Percentiles rank a stretch among this genome's conserved stretches.
Evolutionary conservation across 805 yeast genomes (phyloP).

Genomic region (Pichia sporocuriosa): DNA sequence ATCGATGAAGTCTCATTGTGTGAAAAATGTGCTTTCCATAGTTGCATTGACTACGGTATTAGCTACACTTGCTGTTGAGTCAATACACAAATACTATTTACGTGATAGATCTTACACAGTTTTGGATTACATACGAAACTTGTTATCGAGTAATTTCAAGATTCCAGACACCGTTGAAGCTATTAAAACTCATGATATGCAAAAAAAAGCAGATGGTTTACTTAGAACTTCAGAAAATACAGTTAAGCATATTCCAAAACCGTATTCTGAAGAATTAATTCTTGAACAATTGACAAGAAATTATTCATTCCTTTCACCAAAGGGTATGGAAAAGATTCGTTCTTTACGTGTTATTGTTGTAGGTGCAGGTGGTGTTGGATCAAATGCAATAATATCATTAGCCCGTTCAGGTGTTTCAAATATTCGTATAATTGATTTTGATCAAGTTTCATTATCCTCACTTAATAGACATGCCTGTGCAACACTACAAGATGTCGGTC

Average conservation of each 20-base stretch:
- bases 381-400: constrained; percentile 89
- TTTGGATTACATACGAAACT: constrained; percentile 8
- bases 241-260: constrained; percentile 7
- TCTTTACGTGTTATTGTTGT: constrained; percentile 66
- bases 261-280: constrained; percentile 59
- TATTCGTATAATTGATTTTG: constrained; percentile 83
- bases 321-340: constrained; percentile 71
- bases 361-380: constrained; percentile 99
- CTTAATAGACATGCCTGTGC: constrained; percentile 95
- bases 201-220: neutral
- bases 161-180: neutral
- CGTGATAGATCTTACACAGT: constrained; percentile 6
- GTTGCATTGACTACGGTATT: constrained; percentile 3
- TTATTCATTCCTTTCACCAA: constrained; percentile 84
- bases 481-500: constrained; percentile 84
- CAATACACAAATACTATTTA: constrained; percentile 4
- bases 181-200: neutral
- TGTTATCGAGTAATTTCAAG: neutral
- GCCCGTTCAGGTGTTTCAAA: constrained; percentile 84
- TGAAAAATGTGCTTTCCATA: neutral
- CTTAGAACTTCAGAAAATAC: constrained; percentile 12
- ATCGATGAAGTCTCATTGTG: neutral
- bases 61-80: constrained; percentile 9
- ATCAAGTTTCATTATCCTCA: constrained; percentile 89
- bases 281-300: constrained; percentile 91